Evolutionary conservation across 2,329 filamentous ascomycete species (phyloP), one percentile per base, ranked within the genome.

Genomic region (Sarocladium kiliense): DNA sequence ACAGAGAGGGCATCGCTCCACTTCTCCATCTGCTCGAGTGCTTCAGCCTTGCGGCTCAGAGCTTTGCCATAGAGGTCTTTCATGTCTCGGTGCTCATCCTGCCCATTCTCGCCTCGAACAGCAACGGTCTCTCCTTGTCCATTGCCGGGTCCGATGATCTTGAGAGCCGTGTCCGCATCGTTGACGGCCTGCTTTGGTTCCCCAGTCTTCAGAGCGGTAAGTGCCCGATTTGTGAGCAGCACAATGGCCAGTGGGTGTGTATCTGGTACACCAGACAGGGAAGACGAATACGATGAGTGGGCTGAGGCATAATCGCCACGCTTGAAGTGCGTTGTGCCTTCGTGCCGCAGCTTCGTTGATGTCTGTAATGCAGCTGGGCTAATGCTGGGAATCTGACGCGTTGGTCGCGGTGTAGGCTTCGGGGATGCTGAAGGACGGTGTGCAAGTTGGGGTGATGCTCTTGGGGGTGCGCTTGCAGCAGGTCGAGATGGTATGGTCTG

Each of bases 1-100:
- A 89, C 85, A 2, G 77, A 74, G 0, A 84, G 85, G 1, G 94
- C 94, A 53, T 97, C 93, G 2, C 75, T 73, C 93, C 93, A 99
- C 67, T 88, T 90, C 73, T 99, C 94, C 78, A 99, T 87, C 66
- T 96, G 88, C 70, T 99, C 94, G 7, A 97, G 78, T 1, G 91
- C 94, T 72, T 99, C 94, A 1, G 94, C 94, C 74, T 97, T 97
- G 54, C 94, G 87, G 73, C 89, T 93, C 27, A 97, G 75, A 0
- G 93, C 93, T 70, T 97, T 99, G 54, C 91, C 92, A 66, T 88
- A 97, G 59, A 96, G 89, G 18, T 96, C 92, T 59, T 84, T 88
- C 89, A 99, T 96, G 49, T 93, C 87, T 61, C 95, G 94, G 19
- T 76, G 75, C 55, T 86, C 79, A 32, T 85, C 80, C 39, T 73